Percentiles rank a stretch among this genome's conserved stretches.
Conservation (phyloP, 176 grass and related monocot genomes). For the Oropetium thomaeum region DNA sequence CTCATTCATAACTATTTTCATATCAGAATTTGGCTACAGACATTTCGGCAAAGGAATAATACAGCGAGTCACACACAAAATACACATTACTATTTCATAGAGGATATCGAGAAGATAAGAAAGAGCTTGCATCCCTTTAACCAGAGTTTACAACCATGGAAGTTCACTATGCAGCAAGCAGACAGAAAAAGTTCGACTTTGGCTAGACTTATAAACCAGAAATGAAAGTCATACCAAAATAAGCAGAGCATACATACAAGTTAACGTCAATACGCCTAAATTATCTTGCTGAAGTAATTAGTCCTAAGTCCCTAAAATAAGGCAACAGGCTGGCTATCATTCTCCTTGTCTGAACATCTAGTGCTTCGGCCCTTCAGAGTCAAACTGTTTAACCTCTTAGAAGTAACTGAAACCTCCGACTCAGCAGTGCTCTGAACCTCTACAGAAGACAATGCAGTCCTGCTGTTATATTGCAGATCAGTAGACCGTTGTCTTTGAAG, state of each 20-base stretch:
- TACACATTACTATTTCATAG: background rate
- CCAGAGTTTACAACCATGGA: background rate
- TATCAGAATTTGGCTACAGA: background rate
- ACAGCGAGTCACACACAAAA: background rate
- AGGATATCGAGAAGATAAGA: background rate
- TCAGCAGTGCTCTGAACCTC: slow-evolving; percentile 51
- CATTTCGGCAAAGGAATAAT: background rate
- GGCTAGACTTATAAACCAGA: slow-evolving; percentile 19
- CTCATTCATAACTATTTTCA: background rate
- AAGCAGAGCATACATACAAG: slow-evolving; percentile 45
- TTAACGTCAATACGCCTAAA: slow-evolving; percentile 25
- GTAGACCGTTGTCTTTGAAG: slow-evolving; percentile 45
- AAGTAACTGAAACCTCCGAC: slow-evolving; percentile 46
- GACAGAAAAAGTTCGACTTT: background rate
- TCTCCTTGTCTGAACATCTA: slow-evolving; percentile 68
- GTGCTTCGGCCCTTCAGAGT: slow-evolving; percentile 39
- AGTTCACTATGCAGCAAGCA: slow-evolving; percentile 10
- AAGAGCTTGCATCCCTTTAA: background rate
- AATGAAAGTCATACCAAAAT: slow-evolving; percentile 13
- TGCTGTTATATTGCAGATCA: slow-evolving; percentile 35
- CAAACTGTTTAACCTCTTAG: slow-evolving; percentile 45
- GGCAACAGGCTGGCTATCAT: slow-evolving; percentile 32
- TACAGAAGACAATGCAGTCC: slow-evolving; percentile 48
- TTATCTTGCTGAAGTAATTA: slow-evolving; percentile 28
- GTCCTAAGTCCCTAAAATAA: slow-evolving; percentile 32